Evolutionary conservation across 2,329 filamentous ascomycete genomes (phyloP), one percentile per base, ranked within the genome.

Genomic region (Fusarium anguioides): DNA sequence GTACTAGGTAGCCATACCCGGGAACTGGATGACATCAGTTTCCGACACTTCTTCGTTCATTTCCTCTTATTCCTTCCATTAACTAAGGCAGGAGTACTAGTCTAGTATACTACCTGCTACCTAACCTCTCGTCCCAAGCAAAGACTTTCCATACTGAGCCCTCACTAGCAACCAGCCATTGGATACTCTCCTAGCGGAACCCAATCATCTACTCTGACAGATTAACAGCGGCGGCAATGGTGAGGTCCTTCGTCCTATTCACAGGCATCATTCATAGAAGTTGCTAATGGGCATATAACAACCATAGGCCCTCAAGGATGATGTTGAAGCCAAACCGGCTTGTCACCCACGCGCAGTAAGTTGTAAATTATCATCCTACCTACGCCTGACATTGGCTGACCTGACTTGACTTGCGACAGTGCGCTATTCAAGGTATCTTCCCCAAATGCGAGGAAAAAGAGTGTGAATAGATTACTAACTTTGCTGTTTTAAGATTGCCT

Each of bases 311-410:
- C 77, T 90, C 15, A 88, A 93, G 72, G 85, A 91, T 74, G 92
- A 94, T 76, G 78, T 96, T 33, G 87, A 87, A 60, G 86, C 87
- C 33, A 87, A 92, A 73, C 92, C 93, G 64, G 91, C 94, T 23
- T 97, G 94, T 75, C 94, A 97, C 81, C 87, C 93, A 58, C 87
- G 91, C 75, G 95, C 94, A 64, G 91, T 94, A 81, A 78, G 90
- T 75, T 62, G 18, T 45, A 31, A n/a, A 48, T 26, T 31, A 14
- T 17, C 46, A 29, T 33, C 14, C 15, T 8, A 8, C 20, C 6
- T 36, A n/a, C 17, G 12, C 20, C 12, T 35, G 20, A 15, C 20
- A 20, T 18, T n/a, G 8, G 14, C 23, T 24, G 18, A 10, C 21
- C 21, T 48, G 33, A 50, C 11, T 39, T 44, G 26, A 66, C 74